Evolutionary conservation across 2,329 filamentous ascomycete genomes (phyloP).

Genomic region (Pyrenophora graminea): DNA sequence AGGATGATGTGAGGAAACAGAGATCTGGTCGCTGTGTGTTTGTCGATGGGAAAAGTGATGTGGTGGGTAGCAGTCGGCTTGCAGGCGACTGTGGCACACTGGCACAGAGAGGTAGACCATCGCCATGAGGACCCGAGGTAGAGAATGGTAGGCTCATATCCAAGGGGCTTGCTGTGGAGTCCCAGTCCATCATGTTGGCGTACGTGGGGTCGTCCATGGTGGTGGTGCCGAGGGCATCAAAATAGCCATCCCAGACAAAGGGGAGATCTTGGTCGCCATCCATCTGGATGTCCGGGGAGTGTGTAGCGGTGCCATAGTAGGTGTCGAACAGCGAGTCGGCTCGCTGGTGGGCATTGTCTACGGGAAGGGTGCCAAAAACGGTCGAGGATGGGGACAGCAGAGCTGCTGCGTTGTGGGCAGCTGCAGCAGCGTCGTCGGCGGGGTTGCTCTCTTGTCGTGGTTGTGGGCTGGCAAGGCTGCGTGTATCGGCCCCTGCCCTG

Average conservation of each 20-base stretch:
- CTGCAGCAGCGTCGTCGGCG: neutral
- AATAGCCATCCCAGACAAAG: conserved; percentile 7
- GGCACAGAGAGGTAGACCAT: neutral
- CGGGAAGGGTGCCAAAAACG: neutral
- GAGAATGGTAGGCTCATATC: neutral
- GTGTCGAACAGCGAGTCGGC: conserved; percentile 5
- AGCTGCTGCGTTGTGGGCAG: neutral
- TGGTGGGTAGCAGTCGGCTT: conserved; percentile 1
- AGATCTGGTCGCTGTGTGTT: neutral
- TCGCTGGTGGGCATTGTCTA: neutral
- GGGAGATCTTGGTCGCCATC: neutral
- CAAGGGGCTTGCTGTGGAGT: neutral
- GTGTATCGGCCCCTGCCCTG: conserved; percentile 1
- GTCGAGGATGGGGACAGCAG: neutral
- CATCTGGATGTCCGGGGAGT: neutral
- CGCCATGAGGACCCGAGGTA: neutral
- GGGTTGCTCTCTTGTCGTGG: neutral
- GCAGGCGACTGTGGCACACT: neutral
- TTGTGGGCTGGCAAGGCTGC: neutral
- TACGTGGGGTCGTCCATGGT: conserved; percentile 3
- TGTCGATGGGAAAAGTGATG: neutral
- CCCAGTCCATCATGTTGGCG: conserved; percentile 9
- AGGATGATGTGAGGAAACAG: neutral
- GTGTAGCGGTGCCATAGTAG: neutral
- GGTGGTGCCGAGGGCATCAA: conserved; percentile 1